Percentiles rank a stretch among this genome's conserved stretches.
These are phyloP conservation scores for Phytophthora cactorum DNA, from an alignment of 352 stramenopile genomes.

Conservation along the genomic window DNA sequence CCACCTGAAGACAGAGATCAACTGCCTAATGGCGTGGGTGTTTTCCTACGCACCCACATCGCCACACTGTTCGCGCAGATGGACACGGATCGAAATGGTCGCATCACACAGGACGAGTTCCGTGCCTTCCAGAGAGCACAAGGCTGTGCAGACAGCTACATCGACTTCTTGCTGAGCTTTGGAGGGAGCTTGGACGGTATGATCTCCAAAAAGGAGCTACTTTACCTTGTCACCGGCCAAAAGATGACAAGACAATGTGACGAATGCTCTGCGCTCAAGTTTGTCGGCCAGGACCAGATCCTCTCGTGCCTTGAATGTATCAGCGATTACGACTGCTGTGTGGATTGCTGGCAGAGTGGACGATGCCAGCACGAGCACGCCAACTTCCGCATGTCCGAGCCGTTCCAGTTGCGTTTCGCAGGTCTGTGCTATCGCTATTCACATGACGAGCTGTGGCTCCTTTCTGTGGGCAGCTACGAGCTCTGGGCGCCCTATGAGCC, in stretches of 20 bases:
- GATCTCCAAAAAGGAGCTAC: constrained; percentile 41
- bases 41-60: constrained; percentile 42
- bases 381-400: constrained; percentile 43
- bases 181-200: constrained; percentile 17
- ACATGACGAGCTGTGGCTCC: constrained; percentile 40
- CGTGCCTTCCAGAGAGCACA: constrained; percentile 33
- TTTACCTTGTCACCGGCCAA: constrained; percentile 41
- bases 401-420: constrained; percentile 44
- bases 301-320: constrained; percentile 37
- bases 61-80: constrained; percentile 35
- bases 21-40: constrained; percentile 40
- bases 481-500: constrained; percentile 44
- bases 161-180: constrained; percentile 41
- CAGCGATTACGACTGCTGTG: constrained; percentile 37
- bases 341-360: constrained; percentile 33
- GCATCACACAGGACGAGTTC: constrained; percentile 37
- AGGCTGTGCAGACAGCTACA: constrained; percentile 42
- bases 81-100: constrained; percentile 30
- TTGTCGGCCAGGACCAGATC: constrained; percentile 41
- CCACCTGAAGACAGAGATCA: constrained; percentile 33
- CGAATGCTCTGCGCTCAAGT: constrained; percentile 40
- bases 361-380: constrained; percentile 41
- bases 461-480: constrained; percentile 37
- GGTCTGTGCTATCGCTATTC: constrained; percentile 43
- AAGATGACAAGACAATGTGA: constrained; percentile 46